A percentile compares a stretch with the other conserved stretches of the same genome.
Evolutionary conservation across 2,329 filamentous ascomycete species (phyloP).

Genomic region (Cryphonectria radicalis): DNA sequence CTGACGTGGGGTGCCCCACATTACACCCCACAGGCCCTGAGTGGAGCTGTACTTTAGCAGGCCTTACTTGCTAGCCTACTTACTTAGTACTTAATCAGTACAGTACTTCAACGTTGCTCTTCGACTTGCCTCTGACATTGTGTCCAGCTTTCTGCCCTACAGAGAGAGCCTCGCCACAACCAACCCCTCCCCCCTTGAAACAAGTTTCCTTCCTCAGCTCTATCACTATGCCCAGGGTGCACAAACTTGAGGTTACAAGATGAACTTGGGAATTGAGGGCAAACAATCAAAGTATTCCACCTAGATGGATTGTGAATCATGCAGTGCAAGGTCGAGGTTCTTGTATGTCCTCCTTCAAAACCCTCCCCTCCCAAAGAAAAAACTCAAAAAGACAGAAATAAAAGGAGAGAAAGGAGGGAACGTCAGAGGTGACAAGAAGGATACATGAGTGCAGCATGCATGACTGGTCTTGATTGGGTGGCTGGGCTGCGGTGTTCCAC

Average conservation of each 20-base stretch:
- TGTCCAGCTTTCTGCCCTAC: background rate
- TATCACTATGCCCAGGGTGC: background rate
- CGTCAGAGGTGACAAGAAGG: background rate
- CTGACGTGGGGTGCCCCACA: conserved; percentile 18
- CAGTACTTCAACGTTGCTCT: background rate
- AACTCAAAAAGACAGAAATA: too few relatives aligned
- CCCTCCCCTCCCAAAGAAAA: background rate
- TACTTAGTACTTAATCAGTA: too few relatives aligned
- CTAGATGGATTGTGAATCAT: background rate
- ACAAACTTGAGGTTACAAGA: too few relatives aligned
- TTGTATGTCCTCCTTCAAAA: background rate
- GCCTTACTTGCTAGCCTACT: background rate
- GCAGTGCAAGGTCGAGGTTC: background rate
- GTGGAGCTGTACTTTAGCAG: background rate
- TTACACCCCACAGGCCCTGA: background rate
- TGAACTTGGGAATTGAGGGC: background rate
- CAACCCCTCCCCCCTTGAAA: background rate
- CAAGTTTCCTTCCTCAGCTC: background rate
- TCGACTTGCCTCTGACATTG: background rate
- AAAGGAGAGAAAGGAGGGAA: background rate
- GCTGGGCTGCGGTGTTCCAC: background rate
- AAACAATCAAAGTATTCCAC: background rate
- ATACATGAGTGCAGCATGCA: background rate
- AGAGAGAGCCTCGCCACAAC: background rate
- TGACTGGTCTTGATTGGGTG: background rate